phyloP scores from a whole-genome alignment of 176 grass and related monocot species.

The Guadua angustifolia region DNA sequence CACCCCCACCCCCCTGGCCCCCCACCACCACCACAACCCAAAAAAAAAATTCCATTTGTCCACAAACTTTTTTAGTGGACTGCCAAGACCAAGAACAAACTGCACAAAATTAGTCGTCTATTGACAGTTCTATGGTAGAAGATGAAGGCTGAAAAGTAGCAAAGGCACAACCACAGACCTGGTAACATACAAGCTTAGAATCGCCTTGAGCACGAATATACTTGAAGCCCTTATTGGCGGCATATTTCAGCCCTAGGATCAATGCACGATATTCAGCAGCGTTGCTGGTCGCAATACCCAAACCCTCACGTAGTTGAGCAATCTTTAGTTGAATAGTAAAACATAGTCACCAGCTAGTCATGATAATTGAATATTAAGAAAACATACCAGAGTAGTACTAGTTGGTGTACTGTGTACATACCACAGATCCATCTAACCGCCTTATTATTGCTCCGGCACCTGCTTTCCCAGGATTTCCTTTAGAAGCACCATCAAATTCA shows the following conservation, averaged over 20 bases:
- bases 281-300: slow-evolving; percentile 72
- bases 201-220: slow-evolving; percentile 76
- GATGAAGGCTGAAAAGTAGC: slow-evolving; percentile 31
- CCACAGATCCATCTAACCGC: slow-evolving; percentile 74
- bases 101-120: neutral
- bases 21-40: neutral
- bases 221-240: slow-evolving; percentile 78
- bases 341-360: slow-evolving; percentile 23
- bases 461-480: slow-evolving; percentile 88
- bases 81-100: slow-evolving; percentile 12
- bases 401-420: slow-evolving; percentile 39
- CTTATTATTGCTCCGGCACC: slow-evolving; percentile 82
- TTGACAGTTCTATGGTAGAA: neutral
- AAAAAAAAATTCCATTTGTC: neutral
- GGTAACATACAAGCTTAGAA: slow-evolving; percentile 74
- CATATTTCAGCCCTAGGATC: slow-evolving; percentile 85
- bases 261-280: slow-evolving; percentile 90
- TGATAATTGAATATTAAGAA: slow-evolving; percentile 24
- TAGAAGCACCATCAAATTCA: slow-evolving; percentile 90
- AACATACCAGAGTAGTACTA: slow-evolving; percentile 13
- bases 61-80: neutral
- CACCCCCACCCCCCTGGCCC: no score
- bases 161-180: slow-evolving; percentile 47
- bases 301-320: slow-evolving; percentile 78
- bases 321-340: slow-evolving; percentile 55